These are phyloP conservation scores for Sordariomycetes sp. DNA, from an alignment of 2,329 filamentous ascomycete genomes.

Conservation along the genomic window DNA sequence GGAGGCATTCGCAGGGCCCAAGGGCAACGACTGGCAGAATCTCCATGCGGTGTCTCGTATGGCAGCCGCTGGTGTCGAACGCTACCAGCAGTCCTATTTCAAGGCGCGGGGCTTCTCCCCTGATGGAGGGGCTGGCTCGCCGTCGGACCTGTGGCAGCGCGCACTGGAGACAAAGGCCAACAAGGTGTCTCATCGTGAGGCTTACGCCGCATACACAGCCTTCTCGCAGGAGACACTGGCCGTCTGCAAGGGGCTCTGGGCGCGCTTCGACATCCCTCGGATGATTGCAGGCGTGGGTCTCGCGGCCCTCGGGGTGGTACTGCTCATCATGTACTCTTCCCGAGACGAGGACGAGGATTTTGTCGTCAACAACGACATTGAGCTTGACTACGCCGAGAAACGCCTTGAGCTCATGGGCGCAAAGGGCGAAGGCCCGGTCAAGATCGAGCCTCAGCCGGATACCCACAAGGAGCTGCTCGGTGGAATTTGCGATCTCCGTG, in stretches of 20 bases:
- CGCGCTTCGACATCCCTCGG: slow-evolving; percentile 77
- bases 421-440: slow-evolving; percentile 13
- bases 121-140: slow-evolving; percentile 32
- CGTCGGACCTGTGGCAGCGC: slow-evolving; percentile 26
- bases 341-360: slow-evolving; percentile 45
- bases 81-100: slow-evolving; percentile 81
- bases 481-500: slow-evolving; percentile 23
- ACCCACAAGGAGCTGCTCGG: slow-evolving; percentile 22
- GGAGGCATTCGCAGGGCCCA: slow-evolving; percentile 73
- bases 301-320: slow-evolving; percentile 56
- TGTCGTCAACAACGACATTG: slow-evolving; percentile 42
- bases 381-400: slow-evolving; percentile 51
- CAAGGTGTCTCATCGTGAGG: slow-evolving; percentile 31
- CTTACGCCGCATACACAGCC: slow-evolving; percentile 51
- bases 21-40: slow-evolving; percentile 64
- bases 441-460: slow-evolving; percentile 25
- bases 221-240: slow-evolving; percentile 74
- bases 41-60: slow-evolving; percentile 70
- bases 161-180: slow-evolving; percentile 1
- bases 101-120: slow-evolving; percentile 60
- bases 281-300: slow-evolving; percentile 76
- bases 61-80: slow-evolving; percentile 75
- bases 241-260: slow-evolving; percentile 81
- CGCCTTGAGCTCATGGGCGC: slow-evolving; percentile 39
- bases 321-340: slow-evolving; percentile 66